A percentile compares a stretch with the other conserved stretches of the same genome.
These are phyloP conservation scores for Neltuma alba DNA, from an alignment of 306 rosid genomes.

Conservation along the genomic window DNA sequence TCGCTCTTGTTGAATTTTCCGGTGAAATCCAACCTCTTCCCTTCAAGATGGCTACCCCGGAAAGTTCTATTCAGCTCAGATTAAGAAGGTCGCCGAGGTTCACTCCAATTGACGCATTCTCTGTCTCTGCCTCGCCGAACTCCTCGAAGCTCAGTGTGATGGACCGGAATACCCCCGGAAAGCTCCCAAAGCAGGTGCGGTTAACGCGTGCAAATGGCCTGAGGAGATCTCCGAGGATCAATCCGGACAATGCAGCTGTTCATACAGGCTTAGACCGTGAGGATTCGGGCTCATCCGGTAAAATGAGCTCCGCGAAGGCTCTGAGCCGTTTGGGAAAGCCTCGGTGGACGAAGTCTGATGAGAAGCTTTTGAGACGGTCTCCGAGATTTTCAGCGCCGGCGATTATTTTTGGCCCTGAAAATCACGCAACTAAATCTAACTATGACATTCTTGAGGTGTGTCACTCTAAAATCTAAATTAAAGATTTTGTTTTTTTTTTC, in stretches of 20 bases:
- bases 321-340: constrained; percentile 13
- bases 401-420: neutral
- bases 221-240: constrained; percentile 45
- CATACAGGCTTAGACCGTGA: neutral
- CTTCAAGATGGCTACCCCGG: neutral
- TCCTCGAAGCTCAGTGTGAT: neutral
- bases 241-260: neutral
- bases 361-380: constrained; percentile 30
- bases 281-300: neutral
- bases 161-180: neutral
- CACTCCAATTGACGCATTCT: neutral
- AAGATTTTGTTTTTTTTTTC: neutral
- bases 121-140: neutral
- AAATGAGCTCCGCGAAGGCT: neutral
- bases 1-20: neutral
- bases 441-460: constrained; percentile 39
- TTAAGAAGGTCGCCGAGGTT: constrained; percentile 37
- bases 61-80: no score
- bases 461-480: neutral
- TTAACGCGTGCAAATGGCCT: neutral
- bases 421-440: neutral
- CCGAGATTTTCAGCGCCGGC: constrained; percentile 31
- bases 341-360: neutral
- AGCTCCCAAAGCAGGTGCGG: neutral
- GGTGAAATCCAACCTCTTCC: constrained; percentile 7